A percentile compares a stretch with the other conserved stretches of the same genome.
phyloP scores from a whole-genome alignment of 257 asterid genomes.

The Solanum pimpinellifolium region DNA sequence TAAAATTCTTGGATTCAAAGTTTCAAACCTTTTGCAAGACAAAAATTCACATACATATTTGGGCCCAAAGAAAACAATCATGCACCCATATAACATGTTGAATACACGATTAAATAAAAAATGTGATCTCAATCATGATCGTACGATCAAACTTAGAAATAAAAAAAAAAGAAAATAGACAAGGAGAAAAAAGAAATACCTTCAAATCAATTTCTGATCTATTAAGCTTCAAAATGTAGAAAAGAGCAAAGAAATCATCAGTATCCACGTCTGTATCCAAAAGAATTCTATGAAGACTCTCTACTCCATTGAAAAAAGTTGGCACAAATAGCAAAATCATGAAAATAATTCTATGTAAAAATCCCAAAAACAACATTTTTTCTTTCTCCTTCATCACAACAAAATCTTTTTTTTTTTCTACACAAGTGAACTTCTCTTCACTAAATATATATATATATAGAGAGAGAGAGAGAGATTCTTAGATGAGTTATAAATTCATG shows the following conservation, averaged over 20 bases:
- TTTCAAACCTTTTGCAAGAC: background rate
- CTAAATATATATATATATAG: background rate
- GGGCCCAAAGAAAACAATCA: no score
- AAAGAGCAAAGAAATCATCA: background rate
- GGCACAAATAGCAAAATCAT: background rate
- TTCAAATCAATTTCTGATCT: slow-evolving; percentile 49
- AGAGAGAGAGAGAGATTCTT: background rate
- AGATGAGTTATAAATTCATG: background rate
- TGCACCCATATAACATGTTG: background rate
- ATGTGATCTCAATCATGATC: background rate
- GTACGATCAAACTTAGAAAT: background rate
- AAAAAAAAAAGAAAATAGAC: background rate
- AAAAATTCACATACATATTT: background rate
- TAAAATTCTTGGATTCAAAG: background rate
- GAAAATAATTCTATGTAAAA: background rate
- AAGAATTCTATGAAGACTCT: slow-evolving; percentile 49
- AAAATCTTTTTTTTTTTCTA: background rate
- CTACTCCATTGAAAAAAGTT: background rate
- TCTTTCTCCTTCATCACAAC: background rate
- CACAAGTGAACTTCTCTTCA: background rate
- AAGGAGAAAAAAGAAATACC: slow-evolving; percentile 15
- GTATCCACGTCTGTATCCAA: slow-evolving; percentile 18
- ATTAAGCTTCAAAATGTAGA: background rate
- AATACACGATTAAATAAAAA: background rate
- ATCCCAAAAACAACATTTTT: background rate